phyloP scores from a whole-genome alignment of 495 filamentous ascomycete species.

The Thermothielavioides terrestris region DNA sequence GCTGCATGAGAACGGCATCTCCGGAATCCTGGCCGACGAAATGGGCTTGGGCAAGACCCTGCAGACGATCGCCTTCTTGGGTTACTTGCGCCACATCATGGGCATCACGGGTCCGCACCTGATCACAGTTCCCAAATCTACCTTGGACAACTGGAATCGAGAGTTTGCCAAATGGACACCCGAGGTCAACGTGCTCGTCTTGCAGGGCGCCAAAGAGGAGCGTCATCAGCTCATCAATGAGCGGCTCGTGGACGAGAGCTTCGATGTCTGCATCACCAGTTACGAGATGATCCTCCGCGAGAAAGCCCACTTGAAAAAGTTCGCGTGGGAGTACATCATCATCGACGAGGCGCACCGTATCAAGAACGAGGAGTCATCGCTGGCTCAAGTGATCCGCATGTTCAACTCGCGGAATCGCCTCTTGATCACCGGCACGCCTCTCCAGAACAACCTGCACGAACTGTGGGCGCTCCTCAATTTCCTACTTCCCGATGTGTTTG shows the following conservation, averaged over 20 bases:
- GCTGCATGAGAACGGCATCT: conserved; percentile 96
- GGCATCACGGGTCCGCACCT: conserved; percentile 90
- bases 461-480: conserved; percentile 99
- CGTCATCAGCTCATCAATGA: conserved; percentile 83
- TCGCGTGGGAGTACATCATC: conserved; percentile 99
- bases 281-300: conserved; percentile 64
- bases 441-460: conserved; percentile 98
- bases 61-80: conserved; percentile 83
- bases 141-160: conserved; percentile 95
- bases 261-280: conserved; percentile 39
- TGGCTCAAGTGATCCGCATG: conserved; percentile 92
- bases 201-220: conserved; percentile 95
- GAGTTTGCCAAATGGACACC: conserved; percentile 94
- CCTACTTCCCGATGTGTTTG: conserved; percentile 93
- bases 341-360: conserved; percentile 99
- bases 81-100: conserved; percentile 84
- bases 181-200: conserved; percentile 85
- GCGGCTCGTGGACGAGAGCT: conserved; percentile 72
- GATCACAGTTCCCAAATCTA: conserved; percentile 91
- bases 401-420: conserved; percentile 95
- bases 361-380: conserved; percentile 97
- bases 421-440: conserved; percentile 91
- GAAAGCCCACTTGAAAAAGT: conserved; percentile 91
- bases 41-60: conserved; percentile 95
- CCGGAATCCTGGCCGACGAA: conserved; percentile 93